Base-by-base conservation (phyloP, 345 rosid species). In the Draba incana region DNA sequence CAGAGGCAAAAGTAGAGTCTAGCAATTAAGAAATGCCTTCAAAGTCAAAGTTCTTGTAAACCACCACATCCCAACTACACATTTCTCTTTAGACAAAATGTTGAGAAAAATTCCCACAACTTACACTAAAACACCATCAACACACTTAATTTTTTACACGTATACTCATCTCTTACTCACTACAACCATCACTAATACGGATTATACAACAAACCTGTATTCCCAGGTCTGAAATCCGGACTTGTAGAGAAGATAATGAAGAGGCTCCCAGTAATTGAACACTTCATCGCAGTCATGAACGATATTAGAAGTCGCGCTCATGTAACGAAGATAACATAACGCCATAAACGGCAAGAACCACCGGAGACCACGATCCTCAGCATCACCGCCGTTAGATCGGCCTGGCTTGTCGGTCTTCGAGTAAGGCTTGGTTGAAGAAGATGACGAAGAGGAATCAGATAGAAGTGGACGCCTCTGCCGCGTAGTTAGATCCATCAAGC, bases 191-290 rank as follows among this genome's bases (percentile, higher is more conserved):
- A 20, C n/a, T 31, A 46, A 44, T 24, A 52, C 3, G 15, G 2
- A 47, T 44, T 51, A 35, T 51, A 57, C 10, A 55, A 33, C 12
- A 35, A 62, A 88, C 99, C 99, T 88, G 79, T 94, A 94, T 67
- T 91, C 99, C 98, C 98, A 94, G 10, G 98, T 94, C 70, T 94
- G 99, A 52, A 94, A 94, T 1, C 98, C 99, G 2, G 99, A 86
- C 63, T 83, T 83, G 77, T 89, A 94, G 52, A 94, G 97, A 45
- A 94, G 92, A 71, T 48, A 94, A 68, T 94, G 99, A 10, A 94
- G 95, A 51, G 99, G 99, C 74, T 94, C 98, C 99, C 99, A 94
- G 78, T 94, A 94, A 74, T 94, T 94, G 72, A 94, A 94, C 57
- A 91, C 98, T 87, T 91, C 99, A 42, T 94, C 98, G 71, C 99